Percentiles rank a stretch among this genome's conserved stretches.
phyloP scores from a whole-genome alignment of 148 eudicot genomes.

The Amaranthus cruentus region DNA sequence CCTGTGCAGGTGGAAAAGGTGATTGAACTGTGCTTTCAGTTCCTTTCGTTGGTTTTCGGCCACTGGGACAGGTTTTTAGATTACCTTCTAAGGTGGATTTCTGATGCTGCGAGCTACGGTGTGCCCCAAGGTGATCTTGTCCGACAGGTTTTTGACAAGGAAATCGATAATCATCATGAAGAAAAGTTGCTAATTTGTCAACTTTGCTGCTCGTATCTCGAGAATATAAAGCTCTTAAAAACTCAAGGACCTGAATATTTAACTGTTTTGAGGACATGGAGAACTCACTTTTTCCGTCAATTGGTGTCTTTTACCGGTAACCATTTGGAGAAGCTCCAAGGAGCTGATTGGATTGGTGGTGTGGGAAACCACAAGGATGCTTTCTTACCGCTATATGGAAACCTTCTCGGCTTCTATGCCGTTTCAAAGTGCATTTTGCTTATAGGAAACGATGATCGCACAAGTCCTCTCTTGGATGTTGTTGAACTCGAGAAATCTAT shows the following conservation, averaged over 20 bases:
- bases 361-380: conserved; percentile 91
- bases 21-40: conserved; percentile 64
- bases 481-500: conserved; percentile 51
- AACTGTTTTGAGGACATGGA: conserved; percentile 40
- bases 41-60: conserved; percentile 64
- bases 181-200: conserved; percentile 84
- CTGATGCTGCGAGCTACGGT: conserved; percentile 49
- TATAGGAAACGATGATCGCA: conserved; percentile 31
- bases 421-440: conserved; percentile 53
- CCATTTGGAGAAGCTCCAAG: conserved; percentile 36
- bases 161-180: conserved; percentile 91
- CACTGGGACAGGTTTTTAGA: conserved; percentile 62
- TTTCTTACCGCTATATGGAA: conserved; percentile 78
- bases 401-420: conserved; percentile 64
- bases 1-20: conserved; percentile 90
- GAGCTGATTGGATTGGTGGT: conserved; percentile 74
- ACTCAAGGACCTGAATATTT: conserved; percentile 29
- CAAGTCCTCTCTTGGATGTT: conserved; percentile 39
- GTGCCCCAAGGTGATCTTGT: conserved; percentile 68
- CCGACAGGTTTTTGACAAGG: conserved; percentile 87
- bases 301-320: conserved; percentile 42
- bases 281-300: conserved; percentile 49
- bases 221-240: conserved; percentile 40
- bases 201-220: conserved; percentile 72
- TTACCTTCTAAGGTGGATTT: conserved; percentile 56